Evolutionary conservation across 2,329 filamentous ascomycete genomes (phyloP).

Genomic region (Rhinocladiella similis): DNA sequence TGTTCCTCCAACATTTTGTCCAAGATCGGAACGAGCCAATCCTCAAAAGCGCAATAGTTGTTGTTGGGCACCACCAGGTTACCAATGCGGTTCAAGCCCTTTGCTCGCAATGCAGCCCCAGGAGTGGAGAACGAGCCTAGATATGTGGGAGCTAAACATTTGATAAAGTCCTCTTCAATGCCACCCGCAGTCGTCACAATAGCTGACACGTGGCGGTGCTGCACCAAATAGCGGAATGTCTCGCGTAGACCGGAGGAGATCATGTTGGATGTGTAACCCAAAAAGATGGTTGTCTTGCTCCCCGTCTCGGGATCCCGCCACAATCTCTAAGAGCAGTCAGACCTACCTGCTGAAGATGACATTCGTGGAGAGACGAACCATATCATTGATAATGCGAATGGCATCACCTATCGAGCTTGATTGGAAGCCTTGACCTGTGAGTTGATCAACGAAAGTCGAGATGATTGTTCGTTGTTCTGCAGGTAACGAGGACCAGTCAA

Average conservation of each 20-base stretch:
- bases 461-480: conserved; percentile 74
- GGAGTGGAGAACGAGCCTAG: conserved; percentile 79
- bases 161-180: conserved; percentile 97
- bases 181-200: conserved; percentile 96
- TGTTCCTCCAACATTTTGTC: conserved; percentile 93
- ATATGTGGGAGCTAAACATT: conserved; percentile 93
- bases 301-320: conserved; percentile 80
- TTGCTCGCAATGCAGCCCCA: conserved; percentile 75
- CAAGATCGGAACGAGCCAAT: conserved; percentile 96
- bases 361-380: conserved; percentile 60
- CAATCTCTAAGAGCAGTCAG: conserved; percentile 57
- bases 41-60: conserved; percentile 97
- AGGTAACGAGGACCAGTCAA: conserved; percentile 86
- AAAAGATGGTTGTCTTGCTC: conserved; percentile 85
- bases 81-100: conserved; percentile 92
- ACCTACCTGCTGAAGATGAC: not conserved
- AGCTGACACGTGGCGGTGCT: conserved; percentile 88
- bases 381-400: conserved; percentile 88
- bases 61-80: conserved; percentile 94
- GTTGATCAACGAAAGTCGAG: conserved; percentile 76
- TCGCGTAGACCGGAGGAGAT: conserved; percentile 94
- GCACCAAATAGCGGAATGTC: conserved; percentile 85
- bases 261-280: conserved; percentile 96
- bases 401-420: conserved; percentile 81
- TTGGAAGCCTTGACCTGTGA: conserved; percentile 85